Evolutionary conservation across 2,329 filamentous ascomycete genomes (phyloP).

Genomic region (Colletotrichum sansevieriae): DNA sequence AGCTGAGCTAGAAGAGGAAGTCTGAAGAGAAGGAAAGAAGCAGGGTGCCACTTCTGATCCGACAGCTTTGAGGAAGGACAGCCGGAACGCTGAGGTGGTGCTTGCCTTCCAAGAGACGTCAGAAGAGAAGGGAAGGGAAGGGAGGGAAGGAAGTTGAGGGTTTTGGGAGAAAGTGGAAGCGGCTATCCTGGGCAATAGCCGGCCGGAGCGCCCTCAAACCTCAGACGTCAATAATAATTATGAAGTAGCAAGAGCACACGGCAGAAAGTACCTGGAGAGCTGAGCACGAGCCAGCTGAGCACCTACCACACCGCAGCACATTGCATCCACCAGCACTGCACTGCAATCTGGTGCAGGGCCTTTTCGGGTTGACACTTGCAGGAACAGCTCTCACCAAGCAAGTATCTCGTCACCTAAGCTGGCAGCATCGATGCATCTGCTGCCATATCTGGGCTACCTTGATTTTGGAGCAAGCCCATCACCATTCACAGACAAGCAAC

Average conservation of each 20-base stretch:
- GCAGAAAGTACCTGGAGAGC: constrained; percentile 4
- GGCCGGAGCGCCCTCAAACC: neutral
- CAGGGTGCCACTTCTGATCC: neutral
- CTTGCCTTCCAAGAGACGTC: no score
- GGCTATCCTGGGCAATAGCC: neutral
- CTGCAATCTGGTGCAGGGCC: constrained; percentile 1
- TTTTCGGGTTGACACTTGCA: neutral
- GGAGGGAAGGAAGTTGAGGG: neutral
- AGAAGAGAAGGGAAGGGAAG: no score
- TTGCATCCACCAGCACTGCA: constrained; percentile 1
- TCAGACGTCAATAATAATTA: neutral
- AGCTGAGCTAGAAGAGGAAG: neutral
- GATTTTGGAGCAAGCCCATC: no score
- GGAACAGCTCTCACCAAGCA: neutral
- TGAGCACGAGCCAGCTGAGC: constrained; percentile 24
- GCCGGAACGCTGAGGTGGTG: no score
- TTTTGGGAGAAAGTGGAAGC: neutral
- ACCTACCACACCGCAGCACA: constrained; percentile 7
- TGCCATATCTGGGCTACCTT: neutral
- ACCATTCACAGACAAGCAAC: neutral
- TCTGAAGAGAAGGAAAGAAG: neutral
- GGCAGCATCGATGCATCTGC: neutral
- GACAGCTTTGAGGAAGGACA: constrained; percentile 9
- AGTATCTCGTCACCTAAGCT: neutral
- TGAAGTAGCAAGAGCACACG: neutral